Evolutionary conservation across 116 monocot species (phyloP).

Genomic region (Cymodocea nodosa): DNA sequence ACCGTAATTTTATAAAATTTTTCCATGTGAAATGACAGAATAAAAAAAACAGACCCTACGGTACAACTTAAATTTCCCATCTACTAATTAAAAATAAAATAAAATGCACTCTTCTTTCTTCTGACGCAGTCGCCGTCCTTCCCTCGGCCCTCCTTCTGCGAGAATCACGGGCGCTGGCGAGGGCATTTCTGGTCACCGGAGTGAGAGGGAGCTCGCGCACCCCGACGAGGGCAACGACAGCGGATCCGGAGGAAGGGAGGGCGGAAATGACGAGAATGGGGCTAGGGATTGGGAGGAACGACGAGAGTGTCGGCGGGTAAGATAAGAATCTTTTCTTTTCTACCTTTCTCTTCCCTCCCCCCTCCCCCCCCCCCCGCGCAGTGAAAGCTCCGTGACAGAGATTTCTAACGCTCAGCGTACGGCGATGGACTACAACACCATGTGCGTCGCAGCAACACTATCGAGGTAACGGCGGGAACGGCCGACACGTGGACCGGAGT

Average conservation of each 20-base stretch:
- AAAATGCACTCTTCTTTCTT: not conserved
- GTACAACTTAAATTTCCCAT: not conserved
- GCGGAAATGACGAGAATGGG: not conserved
- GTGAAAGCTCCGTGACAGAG: not conserved
- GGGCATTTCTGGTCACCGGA: not conserved
- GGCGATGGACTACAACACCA: not conserved
- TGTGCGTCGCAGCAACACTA: not conserved
- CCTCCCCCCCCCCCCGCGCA: not conserved
- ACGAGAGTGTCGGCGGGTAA: not conserved
- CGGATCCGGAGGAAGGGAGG: not conserved
- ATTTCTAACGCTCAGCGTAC: constrained; percentile 3
- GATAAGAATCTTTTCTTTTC: not conserved
- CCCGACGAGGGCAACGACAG: not conserved
- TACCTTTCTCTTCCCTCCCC: not conserved
- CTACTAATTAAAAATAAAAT: not conserved
- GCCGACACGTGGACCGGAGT: not conserved
- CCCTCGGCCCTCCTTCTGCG: not conserved
- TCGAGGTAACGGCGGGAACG: not conserved
- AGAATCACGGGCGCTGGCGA: constrained; percentile 3
- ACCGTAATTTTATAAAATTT: too few relatives aligned
- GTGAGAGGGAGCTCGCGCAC: not conserved
- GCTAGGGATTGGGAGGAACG: not conserved
- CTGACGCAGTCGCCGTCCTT: not conserved
- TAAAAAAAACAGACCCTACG: not conserved
- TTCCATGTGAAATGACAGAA: too few relatives aligned